Evolutionary conservation across 2,329 filamentous ascomycete species (phyloP).

Genomic region (Verruconis gallopava): DNA sequence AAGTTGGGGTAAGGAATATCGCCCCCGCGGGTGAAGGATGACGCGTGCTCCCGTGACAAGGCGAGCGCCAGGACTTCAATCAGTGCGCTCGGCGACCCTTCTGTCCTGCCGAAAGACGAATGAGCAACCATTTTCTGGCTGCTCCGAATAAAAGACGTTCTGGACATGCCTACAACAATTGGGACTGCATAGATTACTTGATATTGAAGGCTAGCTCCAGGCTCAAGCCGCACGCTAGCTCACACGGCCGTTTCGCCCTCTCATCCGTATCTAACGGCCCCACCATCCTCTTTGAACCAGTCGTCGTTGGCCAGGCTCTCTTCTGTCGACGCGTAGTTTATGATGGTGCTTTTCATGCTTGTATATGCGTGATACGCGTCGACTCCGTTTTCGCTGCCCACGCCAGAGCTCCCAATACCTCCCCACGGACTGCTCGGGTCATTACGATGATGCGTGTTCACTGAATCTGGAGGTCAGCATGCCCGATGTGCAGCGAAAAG

Average conservation of each 20-base stretch:
- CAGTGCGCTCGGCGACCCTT: no score
- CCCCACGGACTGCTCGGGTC: constrained; percentile 62
- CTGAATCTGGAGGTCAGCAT: constrained; percentile 10
- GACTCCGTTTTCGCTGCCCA: constrained; percentile 61
- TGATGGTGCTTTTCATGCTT: constrained; percentile 50
- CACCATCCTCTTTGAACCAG: constrained; percentile 52
- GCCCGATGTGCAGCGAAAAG: not conserved
- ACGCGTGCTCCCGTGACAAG: no score
- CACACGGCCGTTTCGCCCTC: not conserved
- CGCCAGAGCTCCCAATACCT: constrained; percentile 46
- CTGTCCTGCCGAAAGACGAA: no score
- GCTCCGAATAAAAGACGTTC: no score
- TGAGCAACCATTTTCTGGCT: no score
- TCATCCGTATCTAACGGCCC: constrained; percentile 48
- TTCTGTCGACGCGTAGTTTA: constrained; percentile 51
- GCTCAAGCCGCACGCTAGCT: not conserved
- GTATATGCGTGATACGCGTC: constrained; percentile 33
- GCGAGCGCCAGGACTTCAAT: no score
- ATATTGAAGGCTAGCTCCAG: not conserved
- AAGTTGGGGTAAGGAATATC: no score
- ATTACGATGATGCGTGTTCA: constrained; percentile 52
- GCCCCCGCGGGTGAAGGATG: no score
- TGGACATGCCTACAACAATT: no score
- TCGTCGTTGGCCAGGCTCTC: constrained; percentile 43
- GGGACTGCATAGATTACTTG: no score